phyloP scores from a whole-genome alignment of 371 early-diverging fungal species.

The Mucor irregularis region DNA sequence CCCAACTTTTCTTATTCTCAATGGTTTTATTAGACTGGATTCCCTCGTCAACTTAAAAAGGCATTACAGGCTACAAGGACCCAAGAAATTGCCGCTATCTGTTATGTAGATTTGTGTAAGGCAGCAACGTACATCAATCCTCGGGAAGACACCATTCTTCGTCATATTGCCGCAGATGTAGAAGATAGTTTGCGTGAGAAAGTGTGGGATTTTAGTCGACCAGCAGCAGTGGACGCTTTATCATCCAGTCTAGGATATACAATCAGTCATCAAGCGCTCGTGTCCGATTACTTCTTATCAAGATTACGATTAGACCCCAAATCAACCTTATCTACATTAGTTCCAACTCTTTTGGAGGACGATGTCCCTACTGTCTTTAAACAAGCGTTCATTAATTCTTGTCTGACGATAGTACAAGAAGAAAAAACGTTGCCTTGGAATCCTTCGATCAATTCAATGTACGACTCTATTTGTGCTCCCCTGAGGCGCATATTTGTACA shows the following conservation, averaged over 20 bases:
- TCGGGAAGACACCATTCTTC: constrained; percentile 61
- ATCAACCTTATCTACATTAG: constrained; percentile 57
- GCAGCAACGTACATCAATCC: constrained; percentile 68
- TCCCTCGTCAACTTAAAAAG: constrained; percentile 67
- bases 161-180: constrained; percentile 65
- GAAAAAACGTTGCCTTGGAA: constrained; percentile 70
- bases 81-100: constrained; percentile 68
- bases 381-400: constrained; percentile 70
- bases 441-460: constrained; percentile 63
- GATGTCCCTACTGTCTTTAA: constrained; percentile 63
- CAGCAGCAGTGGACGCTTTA: constrained; percentile 19
- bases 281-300: constrained; percentile 70
- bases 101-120: constrained; percentile 75
- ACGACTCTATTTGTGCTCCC: constrained; percentile 63
- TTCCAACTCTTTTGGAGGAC: constrained; percentile 63
- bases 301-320: constrained; percentile 66
- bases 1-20: background rate
- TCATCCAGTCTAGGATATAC: constrained; percentile 46
- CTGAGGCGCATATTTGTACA: constrained; percentile 65
- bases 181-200: constrained; percentile 69
- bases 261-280: constrained; percentile 48
- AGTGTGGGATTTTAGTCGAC: constrained; percentile 54
- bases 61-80: constrained; percentile 52
- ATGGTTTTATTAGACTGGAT: constrained; percentile 42
- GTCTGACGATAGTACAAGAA: constrained; percentile 65